Conservation (phyloP, 2,329 filamentous ascomycete genomes). For the Colletotrichum sp. region DNA sequence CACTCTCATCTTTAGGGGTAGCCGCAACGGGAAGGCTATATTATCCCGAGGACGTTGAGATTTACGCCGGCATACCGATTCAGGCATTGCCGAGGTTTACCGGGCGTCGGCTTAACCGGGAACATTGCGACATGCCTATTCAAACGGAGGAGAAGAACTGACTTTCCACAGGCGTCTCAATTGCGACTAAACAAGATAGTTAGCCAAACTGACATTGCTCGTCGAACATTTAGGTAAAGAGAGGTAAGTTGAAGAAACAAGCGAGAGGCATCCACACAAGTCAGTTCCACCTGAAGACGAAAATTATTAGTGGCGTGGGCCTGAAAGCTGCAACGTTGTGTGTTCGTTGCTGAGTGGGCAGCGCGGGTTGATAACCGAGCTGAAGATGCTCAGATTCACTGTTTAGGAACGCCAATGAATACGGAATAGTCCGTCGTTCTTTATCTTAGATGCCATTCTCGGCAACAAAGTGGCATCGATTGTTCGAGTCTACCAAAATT, state of each 20-base stretch:
- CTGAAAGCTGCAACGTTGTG: neutral
- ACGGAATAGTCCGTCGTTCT: neutral
- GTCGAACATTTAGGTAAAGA: neutral
- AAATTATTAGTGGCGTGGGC: neutral
- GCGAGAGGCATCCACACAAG: neutral
- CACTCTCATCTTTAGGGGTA: neutral
- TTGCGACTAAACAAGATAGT: neutral
- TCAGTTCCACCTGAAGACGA: neutral
- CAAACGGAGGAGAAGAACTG: neutral
- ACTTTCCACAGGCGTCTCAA: neutral
- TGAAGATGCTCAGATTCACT: neutral
- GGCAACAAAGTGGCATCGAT: neutral
- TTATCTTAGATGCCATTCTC: neutral
- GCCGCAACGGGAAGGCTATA: neutral
- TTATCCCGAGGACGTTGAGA: neutral
- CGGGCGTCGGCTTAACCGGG: neutral
- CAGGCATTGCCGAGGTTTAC: neutral
- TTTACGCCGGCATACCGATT: neutral
- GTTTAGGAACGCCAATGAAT: neutral
- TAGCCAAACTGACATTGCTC: neutral
- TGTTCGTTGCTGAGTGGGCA: neutral
- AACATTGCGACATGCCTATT: neutral
- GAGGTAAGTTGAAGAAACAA: neutral
- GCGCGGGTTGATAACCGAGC: neutral
- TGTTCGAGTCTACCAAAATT: neutral